phyloP scores from a whole-genome alignment of 1,139 yeast species.

The Yamadazyma taylorii region DNA sequence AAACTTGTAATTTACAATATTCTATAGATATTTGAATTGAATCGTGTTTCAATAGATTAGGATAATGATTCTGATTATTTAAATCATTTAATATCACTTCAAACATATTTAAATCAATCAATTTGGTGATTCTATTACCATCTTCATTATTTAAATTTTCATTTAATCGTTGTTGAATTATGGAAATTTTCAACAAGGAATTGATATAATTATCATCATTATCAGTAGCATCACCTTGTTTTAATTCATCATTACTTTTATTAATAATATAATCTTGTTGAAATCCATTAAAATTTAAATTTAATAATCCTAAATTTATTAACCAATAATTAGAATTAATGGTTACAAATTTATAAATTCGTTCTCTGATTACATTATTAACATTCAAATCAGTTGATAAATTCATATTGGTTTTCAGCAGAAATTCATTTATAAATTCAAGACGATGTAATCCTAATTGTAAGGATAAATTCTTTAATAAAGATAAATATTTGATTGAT shows the following conservation, averaged over 20 bases:
- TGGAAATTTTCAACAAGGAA: conserved; percentile 39
- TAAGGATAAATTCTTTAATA: conserved; percentile 41
- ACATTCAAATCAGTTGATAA: conserved; percentile 34
- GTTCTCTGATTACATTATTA: conserved; percentile 40
- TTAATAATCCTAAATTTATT: conserved; percentile 40
- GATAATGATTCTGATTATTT: conserved; percentile 16
- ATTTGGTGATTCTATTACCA: conserved; percentile 25
- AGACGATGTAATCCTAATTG: conserved; percentile 48
- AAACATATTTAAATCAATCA: conserved; percentile 45
- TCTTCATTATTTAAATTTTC: conserved; percentile 34
- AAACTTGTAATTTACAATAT: conserved; percentile 43
- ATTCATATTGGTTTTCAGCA: conserved; percentile 42
- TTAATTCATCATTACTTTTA: conserved; percentile 28
- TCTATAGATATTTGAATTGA: conserved; percentile 37
- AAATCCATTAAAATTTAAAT: conserved; percentile 40
- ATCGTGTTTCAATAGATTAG: conserved; percentile 19
- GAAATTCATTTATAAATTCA: conserved; percentile 45
- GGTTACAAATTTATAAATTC: conserved; percentile 46
- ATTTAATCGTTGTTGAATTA: conserved; percentile 43
- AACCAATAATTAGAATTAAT: conserved; percentile 49
- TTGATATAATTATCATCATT: conserved; percentile 37
- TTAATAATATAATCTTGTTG: conserved; percentile 45
- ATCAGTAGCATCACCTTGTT: conserved; percentile 6
- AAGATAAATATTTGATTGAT: conserved; percentile 39
- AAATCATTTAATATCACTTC: conserved; percentile 41